Evolutionary conservation across 371 early-diverging fungal genomes (phyloP).

Genomic region (Smittium culicis): DNA sequence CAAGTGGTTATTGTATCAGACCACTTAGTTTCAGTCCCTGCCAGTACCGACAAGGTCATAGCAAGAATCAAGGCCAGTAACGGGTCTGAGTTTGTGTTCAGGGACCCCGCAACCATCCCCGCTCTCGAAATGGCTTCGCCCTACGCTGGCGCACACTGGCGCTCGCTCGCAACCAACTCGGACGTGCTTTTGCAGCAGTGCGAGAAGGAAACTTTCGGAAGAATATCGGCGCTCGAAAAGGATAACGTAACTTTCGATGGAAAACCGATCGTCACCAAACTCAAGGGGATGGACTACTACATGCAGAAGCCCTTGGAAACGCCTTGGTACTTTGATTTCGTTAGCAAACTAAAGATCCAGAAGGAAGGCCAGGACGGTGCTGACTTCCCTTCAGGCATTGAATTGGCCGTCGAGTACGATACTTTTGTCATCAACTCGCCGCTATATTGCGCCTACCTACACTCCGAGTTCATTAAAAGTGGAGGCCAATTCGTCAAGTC

Average conservation of each 20-base stretch:
- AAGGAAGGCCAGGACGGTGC: slow-evolving; percentile 6
- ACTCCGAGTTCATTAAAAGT: slow-evolving; percentile 17
- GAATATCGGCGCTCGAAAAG: background rate
- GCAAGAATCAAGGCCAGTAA: slow-evolving; percentile 12
- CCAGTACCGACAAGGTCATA: background rate
- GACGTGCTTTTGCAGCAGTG: slow-evolving; percentile 24
- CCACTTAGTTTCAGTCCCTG: slow-evolving; percentile 9
- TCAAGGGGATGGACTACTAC: slow-evolving; percentile 27
- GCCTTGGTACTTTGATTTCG: slow-evolving; percentile 21
- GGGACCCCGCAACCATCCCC: background rate
- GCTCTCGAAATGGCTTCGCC: slow-evolving; percentile 30
- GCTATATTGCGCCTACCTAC: slow-evolving; percentile 35
- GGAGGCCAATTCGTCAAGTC: slow-evolving; percentile 29
- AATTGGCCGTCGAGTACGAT: slow-evolving; percentile 20
- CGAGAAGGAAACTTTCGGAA: slow-evolving; percentile 12
- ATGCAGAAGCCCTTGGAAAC: slow-evolving; percentile 16
- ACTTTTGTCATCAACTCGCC: slow-evolving; percentile 36
- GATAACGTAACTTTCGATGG: background rate
- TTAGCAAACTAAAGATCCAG: slow-evolving; percentile 8
- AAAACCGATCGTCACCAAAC: background rate
- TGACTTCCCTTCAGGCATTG: slow-evolving; percentile 16
- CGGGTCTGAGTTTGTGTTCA: slow-evolving; percentile 14
- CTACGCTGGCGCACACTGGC: slow-evolving; percentile 50
- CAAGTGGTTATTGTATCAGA: slow-evolving; percentile 22
- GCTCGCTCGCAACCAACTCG: slow-evolving; percentile 30